phyloP scores from a whole-genome alignment of 2,329 filamentous ascomycete genomes.

The Claviceps sp. region DNA sequence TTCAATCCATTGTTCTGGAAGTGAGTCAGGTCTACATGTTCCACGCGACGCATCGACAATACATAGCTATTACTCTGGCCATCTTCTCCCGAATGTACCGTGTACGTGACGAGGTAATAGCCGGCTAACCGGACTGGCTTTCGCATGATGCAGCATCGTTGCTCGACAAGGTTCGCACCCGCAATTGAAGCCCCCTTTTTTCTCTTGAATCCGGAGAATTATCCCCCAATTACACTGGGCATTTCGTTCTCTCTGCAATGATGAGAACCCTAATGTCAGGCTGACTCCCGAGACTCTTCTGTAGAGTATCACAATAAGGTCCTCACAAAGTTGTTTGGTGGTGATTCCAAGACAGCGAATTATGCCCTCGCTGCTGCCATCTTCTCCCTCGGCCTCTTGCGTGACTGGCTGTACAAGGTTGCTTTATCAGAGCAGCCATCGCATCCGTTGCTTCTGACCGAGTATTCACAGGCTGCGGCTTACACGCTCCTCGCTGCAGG shows the following conservation, averaged over 20 bases:
- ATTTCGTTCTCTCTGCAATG: constrained; percentile 5
- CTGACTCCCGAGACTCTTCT: constrained; percentile 4
- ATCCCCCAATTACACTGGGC: too few species aligned
- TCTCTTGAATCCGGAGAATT: not conserved
- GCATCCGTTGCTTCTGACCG: constrained; percentile 55
- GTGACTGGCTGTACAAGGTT: constrained; percentile 76
- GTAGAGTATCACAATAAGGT: constrained; percentile 84
- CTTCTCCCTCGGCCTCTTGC: constrained; percentile 80
- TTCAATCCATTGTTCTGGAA: constrained; percentile 99
- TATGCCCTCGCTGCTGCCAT: constrained; percentile 82
- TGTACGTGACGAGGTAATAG: not conserved
- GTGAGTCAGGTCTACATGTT: constrained; percentile 40
- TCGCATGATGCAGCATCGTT: constrained; percentile 46
- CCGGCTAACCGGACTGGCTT: not conserved
- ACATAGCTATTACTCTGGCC: too few species aligned
- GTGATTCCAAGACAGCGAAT: constrained; percentile 67
- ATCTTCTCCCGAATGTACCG: too few species aligned
- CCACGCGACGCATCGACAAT: not conserved
- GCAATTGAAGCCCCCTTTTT: not conserved
- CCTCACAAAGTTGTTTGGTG: constrained; percentile 75
- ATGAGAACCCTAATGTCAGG: constrained; percentile 7
- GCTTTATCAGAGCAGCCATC: constrained; percentile 66
- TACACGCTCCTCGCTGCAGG: constrained; percentile 60
- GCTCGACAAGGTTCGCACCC: constrained; percentile 56
- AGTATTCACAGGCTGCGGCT: constrained; percentile 47